A percentile compares a stretch with the other conserved stretches of the same genome.
Conservation (phyloP, 352 stramenopile genomes). For the Globisporangium mamillatum region DNA sequence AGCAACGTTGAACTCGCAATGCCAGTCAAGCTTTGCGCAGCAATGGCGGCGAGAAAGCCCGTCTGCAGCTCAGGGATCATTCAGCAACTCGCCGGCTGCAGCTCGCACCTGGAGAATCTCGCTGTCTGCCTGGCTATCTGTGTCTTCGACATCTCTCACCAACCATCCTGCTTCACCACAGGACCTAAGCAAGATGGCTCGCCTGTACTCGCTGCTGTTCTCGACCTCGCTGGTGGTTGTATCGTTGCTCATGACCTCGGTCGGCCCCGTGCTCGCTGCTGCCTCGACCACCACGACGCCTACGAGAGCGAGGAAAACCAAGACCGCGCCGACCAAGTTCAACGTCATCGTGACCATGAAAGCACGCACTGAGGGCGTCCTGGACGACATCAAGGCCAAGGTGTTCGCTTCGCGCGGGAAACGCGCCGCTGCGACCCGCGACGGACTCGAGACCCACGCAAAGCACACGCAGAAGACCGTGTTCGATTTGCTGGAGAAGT, state of each 20-base stretch:
- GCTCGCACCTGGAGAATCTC: too few relatives aligned
- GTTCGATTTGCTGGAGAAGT: slow-evolving; percentile 24
- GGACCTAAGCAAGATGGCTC: background rate
- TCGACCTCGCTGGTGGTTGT: background rate
- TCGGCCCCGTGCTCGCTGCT: background rate
- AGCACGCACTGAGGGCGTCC: slow-evolving; percentile 22
- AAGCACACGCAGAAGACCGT: slow-evolving; percentile 33
- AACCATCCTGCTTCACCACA: too few relatives aligned
- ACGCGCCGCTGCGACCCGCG: slow-evolving; percentile 27
- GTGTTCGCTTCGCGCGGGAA: slow-evolving; percentile 36
- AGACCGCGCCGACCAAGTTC: background rate
- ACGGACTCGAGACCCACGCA: slow-evolving; percentile 36
- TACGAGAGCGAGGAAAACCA: background rate
- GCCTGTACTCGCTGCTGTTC: slow-evolving; percentile 1
- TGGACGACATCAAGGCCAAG: slow-evolving; percentile 29
- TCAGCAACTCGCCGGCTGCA: background rate
- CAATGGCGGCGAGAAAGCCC: too few relatives aligned
- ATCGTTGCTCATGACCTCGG: background rate
- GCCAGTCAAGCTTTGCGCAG: too few relatives aligned
- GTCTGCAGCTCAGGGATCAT: background rate
- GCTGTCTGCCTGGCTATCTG: too few relatives aligned
- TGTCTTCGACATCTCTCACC: too few relatives aligned
- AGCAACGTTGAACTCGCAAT: too few relatives aligned
- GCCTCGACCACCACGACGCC: background rate
- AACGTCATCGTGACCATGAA: slow-evolving; percentile 63